Conservation (phyloP, 2,329 filamentous ascomycete species). For the Botryotinia calthae region DNA sequence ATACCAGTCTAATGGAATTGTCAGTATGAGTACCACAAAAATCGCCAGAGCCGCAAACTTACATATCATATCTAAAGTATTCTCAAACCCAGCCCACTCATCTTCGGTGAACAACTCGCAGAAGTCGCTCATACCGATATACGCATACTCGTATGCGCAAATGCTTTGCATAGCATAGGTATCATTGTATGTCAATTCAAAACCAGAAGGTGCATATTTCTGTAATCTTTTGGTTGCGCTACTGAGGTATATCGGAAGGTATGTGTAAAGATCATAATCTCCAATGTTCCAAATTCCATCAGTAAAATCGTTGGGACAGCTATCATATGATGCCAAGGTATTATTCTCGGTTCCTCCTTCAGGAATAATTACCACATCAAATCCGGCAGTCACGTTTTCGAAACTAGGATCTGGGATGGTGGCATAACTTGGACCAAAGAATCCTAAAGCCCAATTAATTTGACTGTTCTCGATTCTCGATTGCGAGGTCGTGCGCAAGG, state of each 20-base stretch:
- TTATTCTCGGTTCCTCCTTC: constrained; percentile 52
- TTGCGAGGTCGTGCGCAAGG: constrained; percentile 54
- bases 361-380: constrained; percentile 50
- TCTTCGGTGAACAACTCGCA: constrained; percentile 53
- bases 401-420: constrained; percentile 41
- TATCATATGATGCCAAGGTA: constrained; percentile 51
- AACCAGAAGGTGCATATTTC: constrained; percentile 46
- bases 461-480: constrained; percentile 54
- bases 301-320: constrained; percentile 45
- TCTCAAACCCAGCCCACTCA: constrained; percentile 55
- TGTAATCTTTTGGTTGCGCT: constrained; percentile 48
- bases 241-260: constrained; percentile 47
- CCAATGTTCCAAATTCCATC: constrained; percentile 37
- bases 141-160: constrained; percentile 54
- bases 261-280: constrained; percentile 44
- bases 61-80: constrained; percentile 52
- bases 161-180: constrained; percentile 52
- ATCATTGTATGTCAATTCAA: constrained; percentile 49
- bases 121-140: constrained; percentile 50
- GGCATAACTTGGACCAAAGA: constrained; percentile 50
- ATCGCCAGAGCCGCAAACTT: constrained; percentile 36
- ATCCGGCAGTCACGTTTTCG: constrained; percentile 43
- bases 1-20: constrained; percentile 49
- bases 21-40: background rate
- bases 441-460: constrained; percentile 52